phyloP scores from a whole-genome alignment of 2,329 filamentous ascomycete species.

The Mollisia scopiformis region DNA sequence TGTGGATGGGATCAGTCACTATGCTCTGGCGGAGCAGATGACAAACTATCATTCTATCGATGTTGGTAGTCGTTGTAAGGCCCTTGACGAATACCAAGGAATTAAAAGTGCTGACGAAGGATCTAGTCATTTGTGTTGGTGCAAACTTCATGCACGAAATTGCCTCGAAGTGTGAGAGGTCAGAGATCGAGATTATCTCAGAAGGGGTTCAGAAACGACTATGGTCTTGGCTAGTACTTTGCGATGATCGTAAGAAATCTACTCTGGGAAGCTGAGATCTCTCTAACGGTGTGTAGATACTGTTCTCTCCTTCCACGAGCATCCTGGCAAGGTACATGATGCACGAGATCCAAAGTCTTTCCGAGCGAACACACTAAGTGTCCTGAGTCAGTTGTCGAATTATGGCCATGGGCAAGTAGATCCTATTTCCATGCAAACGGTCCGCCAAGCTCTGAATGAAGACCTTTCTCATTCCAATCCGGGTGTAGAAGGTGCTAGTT shows the following conservation, averaged over 20 bases:
- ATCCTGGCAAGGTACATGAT: slow-evolving; percentile 41
- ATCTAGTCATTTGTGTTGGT: slow-evolving; percentile 67
- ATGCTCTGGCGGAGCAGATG: slow-evolving; percentile 66
- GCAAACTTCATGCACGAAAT: slow-evolving; percentile 65
- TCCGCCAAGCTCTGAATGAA: slow-evolving; percentile 32
- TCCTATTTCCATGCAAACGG: slow-evolving; percentile 35
- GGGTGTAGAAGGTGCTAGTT: slow-evolving; percentile 55
- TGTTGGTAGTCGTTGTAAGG: slow-evolving; percentile 64
- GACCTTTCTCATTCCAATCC: slow-evolving; percentile 33
- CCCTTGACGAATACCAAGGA: background rate
- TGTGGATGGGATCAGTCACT: slow-evolving; percentile 35
- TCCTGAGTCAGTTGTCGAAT: slow-evolving; percentile 63
- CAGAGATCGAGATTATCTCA: slow-evolving; percentile 38
- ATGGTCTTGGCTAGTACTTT: slow-evolving; percentile 75
- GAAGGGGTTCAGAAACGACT: slow-evolving; percentile 47
- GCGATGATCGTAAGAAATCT: slow-evolving; percentile 58
- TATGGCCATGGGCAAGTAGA: slow-evolving; percentile 42
- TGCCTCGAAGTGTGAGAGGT: slow-evolving; percentile 33
- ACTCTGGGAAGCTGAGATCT: background rate
- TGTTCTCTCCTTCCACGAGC: slow-evolving; percentile 71
- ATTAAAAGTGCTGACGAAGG: slow-evolving; percentile 11
- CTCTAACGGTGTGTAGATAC: slow-evolving; percentile 51
- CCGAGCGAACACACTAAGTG: slow-evolving; percentile 60
- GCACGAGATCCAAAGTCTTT: slow-evolving; percentile 35
- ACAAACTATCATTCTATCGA: slow-evolving; percentile 78